Evolutionary conservation across 1,284 basidiomycete genomes (phyloP).

Genomic region (Flammula alnicola): DNA sequence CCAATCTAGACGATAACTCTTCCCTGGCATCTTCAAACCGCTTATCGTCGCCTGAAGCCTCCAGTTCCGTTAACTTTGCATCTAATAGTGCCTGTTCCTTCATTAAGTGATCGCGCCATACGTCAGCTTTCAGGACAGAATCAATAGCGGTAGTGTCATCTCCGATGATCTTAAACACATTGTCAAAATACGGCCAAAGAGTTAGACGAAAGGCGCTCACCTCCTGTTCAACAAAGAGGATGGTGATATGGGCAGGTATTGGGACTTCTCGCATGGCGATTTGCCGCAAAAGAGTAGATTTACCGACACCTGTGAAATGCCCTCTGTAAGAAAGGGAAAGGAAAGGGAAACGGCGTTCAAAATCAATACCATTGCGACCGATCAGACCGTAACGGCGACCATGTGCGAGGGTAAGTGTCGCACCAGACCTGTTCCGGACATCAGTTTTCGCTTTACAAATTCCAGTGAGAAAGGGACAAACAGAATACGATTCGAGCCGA

Average conservation of each 20-base stretch:
- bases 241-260: slow-evolving; percentile 92
- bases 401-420: slow-evolving; percentile 86
- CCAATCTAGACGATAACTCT: slow-evolving; percentile 84
- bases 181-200: slow-evolving; percentile 6
- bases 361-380: slow-evolving; percentile 73
- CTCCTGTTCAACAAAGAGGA: slow-evolving; percentile 99
- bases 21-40: slow-evolving; percentile 84
- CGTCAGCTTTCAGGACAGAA: slow-evolving; percentile 95
- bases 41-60: slow-evolving; percentile 75
- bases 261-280: slow-evolving; percentile 96
- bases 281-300: slow-evolving; percentile 95
- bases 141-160: slow-evolving; percentile 94
- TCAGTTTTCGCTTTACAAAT: slow-evolving; percentile 4
- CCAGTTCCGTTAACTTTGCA: slow-evolving; percentile 72
- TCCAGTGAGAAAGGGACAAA: slow-evolving; percentile 40
- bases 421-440: slow-evolving; percentile 63
- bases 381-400: slow-evolving; percentile 89
- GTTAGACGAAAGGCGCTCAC: slow-evolving; percentile 42
- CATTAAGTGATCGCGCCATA: slow-evolving; percentile 91
- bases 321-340: background rate
- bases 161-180: slow-evolving; percentile 69
- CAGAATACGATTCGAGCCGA: slow-evolving; percentile 93
- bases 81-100: slow-evolving; percentile 83
- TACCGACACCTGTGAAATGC: slow-evolving; percentile 81
- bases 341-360: background rate